Base-by-base conservation (phyloP, 2,329 filamentous ascomycete genomes). In the Aspergillus chevalieri region DNA sequence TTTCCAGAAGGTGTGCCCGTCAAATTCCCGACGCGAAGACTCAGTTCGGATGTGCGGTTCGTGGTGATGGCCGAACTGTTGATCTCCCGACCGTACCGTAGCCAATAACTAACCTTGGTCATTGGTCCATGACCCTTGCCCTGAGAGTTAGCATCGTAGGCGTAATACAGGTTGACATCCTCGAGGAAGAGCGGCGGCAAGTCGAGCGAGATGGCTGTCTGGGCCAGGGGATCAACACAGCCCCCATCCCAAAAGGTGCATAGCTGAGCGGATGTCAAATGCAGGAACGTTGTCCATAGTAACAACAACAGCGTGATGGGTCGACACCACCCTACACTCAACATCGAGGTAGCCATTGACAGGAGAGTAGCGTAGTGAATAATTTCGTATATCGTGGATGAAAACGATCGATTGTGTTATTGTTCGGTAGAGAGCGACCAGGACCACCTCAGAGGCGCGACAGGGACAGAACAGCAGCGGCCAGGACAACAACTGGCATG, bases 221-320 rank as follows among this genome's bases (percentile, higher is more conserved):
- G 68, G 43, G 68, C 68, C 14, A 70, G 54, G 4, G 67, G 62
- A 48, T 71, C 68, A 51, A 71, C 62, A 50, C 68, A 71, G 17
- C 55, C 62, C 10, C 47, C 55, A 47, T 67, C 62, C 57, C 61
- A 64, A 45, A 71, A 71, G 4, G 61, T 62, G 47, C 68, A 71
- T 39, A 67, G 56, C 44, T 68, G 63, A 39, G 66, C 65, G 5
- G 56, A 49, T 38, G 49, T 50, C 21, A 54, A 47, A 17, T 55
- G 61, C 3, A 61, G 44, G 3, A 62, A 30, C 17, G 49, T 48
- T n/a, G 56, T 45, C n/a, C 61, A 19, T 6, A 60, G n/a, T 21
- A 63, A 28, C 24, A 62, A 30, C 4, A 61, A 19, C 43, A 52
- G 49, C 17, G 19, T 6, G 15, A 41, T 19, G 38, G 57, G 51